Base-by-base conservation (phyloP, 1,284 basidiomycete species). In the Ustilago loliicola region DNA sequence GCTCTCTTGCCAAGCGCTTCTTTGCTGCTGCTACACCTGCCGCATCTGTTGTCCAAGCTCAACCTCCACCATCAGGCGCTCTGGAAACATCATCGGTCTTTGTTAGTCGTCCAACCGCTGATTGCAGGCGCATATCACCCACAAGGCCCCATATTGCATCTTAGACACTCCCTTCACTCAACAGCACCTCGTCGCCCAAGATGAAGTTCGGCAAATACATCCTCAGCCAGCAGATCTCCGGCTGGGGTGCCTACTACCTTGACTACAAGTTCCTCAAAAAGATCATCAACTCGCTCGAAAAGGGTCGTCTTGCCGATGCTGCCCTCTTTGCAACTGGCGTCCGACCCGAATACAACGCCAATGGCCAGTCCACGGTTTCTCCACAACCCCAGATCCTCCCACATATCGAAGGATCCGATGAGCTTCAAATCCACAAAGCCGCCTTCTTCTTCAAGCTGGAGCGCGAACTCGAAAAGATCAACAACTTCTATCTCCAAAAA, bases 391-490 rank as follows among this genome's bases (percentile, higher is more conserved):
- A 83, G 62, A 77, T 85, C 36, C 71, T 83, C 1, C 70, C 77
- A 9, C 60, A 69, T 25, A 68, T 76, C 48, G 75, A 82, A 45
- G 80, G 76, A 40, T 77, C 79, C 9, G 83, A 83, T 34, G 85
- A 86, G 64, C 80, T 86, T 13, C 81, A 82, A 59, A 94, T 95
- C 19, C 95, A 98, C 88, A 95, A 96, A 84, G 94, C 96, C 23
- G 94, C 95, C 1, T 99, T 98, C 90, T 99, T 99, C 89, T 99
- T 98, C 90, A 98, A 96, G 85, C 90, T 99, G 1, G 96, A 98
- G 87, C 90, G 97, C 36, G 97, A 99, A 87, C 89, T 99, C 23
- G 97, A 99, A 88, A 99, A 99, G 96, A 98, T 99, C 89, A 99
- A 99, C 88, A 91, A 92, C n/a, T 99, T 99, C 86, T 99, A 99